These are phyloP conservation scores for Colletotrichum tropicale DNA, from an alignment of 2,329 filamentous ascomycete genomes.

Conservation along the genomic window DNA sequence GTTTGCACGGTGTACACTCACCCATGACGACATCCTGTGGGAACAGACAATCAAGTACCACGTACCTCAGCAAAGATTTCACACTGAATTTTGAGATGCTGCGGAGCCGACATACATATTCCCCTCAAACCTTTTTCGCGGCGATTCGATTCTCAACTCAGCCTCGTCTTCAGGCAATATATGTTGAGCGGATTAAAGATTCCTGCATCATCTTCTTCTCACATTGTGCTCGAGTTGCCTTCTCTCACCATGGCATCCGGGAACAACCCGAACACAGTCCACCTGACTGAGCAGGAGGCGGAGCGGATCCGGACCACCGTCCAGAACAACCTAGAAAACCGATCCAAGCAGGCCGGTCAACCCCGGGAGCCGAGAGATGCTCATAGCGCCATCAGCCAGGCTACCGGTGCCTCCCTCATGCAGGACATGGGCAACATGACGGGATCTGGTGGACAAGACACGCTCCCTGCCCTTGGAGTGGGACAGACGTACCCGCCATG, in stretches of 20 bases:
- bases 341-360: conserved; percentile 23
- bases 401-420: conserved; percentile 30
- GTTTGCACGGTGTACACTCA: not conserved
- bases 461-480: conserved; percentile 30
- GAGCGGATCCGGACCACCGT: conserved; percentile 29
- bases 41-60: not conserved
- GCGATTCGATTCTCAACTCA: not conserved
- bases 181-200: not conserved
- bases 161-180: not conserved
- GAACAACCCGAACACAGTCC: conserved; percentile 29
- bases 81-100: not conserved
- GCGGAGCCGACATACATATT: not conserved
- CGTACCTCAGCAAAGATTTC: not conserved
- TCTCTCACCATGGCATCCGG: not conserved
- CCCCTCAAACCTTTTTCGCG: not conserved
- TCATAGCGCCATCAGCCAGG: conserved; percentile 8
- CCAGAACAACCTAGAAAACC: conserved; percentile 24
- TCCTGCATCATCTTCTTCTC: fast-evolving
- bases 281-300: conserved; percentile 34
- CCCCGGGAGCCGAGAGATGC: conserved; percentile 19
- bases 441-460: conserved; percentile 21
- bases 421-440: conserved; percentile 31
- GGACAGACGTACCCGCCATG: conserved; percentile 31
- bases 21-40: not conserved
- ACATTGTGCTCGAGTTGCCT: fast-evolving